Evolutionary conservation across 208 protist genomes (phyloP).

Genomic region (Trypanosoma avium): DNA sequence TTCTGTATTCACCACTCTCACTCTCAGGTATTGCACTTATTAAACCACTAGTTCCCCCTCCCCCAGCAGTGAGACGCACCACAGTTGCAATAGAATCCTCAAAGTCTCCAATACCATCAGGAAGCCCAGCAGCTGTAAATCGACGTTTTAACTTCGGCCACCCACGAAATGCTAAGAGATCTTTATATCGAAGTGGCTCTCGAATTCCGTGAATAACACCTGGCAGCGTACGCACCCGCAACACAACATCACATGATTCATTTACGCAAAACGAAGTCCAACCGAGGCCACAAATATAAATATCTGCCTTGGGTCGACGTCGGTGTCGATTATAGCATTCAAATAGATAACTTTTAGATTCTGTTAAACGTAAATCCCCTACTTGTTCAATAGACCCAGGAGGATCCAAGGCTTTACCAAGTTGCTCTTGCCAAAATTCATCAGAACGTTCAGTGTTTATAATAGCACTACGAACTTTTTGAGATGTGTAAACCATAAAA

Average conservation of each 20-base stretch:
- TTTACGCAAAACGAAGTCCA: constrained; percentile 86
- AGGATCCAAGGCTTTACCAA: constrained; percentile 76
- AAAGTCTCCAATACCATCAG: constrained; percentile 42
- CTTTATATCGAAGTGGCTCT: constrained; percentile 86
- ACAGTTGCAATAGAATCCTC: constrained; percentile 78
- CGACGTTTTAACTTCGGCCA: constrained; percentile 83
- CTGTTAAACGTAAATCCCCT: constrained; percentile 47
- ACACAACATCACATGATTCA: constrained; percentile 79
- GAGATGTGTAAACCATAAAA: constrained; percentile 89
- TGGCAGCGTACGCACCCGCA: constrained; percentile 87
- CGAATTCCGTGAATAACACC: constrained; percentile 90
- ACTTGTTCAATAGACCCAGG: constrained; percentile 85
- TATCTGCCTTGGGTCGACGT: constrained; percentile 79
- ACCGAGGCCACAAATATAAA: constrained; percentile 89
- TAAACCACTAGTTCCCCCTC: background rate
- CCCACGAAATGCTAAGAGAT: constrained; percentile 60
- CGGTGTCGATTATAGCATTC: constrained; percentile 84
- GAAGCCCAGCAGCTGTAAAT: constrained; percentile 59
- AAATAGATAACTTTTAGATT: constrained; percentile 83
- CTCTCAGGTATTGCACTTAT: background rate
- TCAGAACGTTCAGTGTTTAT: constrained; percentile 74
- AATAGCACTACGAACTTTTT: constrained; percentile 82
- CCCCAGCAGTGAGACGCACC: constrained; percentile 54
- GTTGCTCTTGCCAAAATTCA: constrained; percentile 80
- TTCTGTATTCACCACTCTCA: background rate